phyloP scores from a whole-genome alignment of 805 yeast genomes.

The Candida tallmaniae region DNA sequence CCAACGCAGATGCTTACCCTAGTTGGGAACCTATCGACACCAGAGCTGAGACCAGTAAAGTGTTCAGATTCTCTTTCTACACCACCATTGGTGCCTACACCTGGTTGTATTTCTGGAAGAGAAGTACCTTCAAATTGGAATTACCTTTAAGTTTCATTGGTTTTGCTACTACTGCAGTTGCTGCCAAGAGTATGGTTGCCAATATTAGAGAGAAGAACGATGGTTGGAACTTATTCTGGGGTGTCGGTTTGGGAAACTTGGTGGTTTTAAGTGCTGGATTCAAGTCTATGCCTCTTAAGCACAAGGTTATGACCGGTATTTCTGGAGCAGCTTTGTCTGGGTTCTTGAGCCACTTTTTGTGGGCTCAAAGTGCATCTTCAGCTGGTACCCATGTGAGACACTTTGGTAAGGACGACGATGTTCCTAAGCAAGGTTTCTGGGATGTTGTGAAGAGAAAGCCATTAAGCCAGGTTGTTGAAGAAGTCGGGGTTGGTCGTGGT shows the following conservation, averaged over 20 bases:
- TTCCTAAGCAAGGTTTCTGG: conserved; percentile 58
- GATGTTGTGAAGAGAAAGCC: conserved; percentile 80
- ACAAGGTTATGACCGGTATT: conserved; percentile 37
- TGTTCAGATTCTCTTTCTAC: conserved; percentile 44
- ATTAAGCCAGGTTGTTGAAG: conserved; percentile 70
- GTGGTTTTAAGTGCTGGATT: conserved; percentile 42
- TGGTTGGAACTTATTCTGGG: conserved; percentile 62
- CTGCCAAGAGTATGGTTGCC: conserved; percentile 45
- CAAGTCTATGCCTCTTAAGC: conserved; percentile 38
- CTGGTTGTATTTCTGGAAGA: conserved; percentile 40
- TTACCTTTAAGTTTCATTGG: conserved; percentile 37
- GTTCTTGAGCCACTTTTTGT: conserved; percentile 32
- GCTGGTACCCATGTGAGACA: conserved; percentile 35
- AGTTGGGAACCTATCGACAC: conserved; percentile 55
- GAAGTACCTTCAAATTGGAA: conserved; percentile 39
- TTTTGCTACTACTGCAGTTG: conserved; percentile 49
- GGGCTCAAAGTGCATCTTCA: conserved; percentile 39
- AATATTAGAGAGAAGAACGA: conserved; percentile 62
- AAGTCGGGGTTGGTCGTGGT: conserved; percentile 67
- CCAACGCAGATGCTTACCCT: conserved; percentile 39
- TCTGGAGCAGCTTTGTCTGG: conserved; percentile 37
- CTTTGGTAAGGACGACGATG: conserved; percentile 34
- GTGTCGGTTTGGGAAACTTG: conserved; percentile 49
- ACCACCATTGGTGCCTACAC: conserved; percentile 48
- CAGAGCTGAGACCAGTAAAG: conserved; percentile 42